Evolutionary conservation across 2,329 filamentous ascomycete genomes (phyloP).

Genomic region (Ascosphaera pollenicola): DNA sequence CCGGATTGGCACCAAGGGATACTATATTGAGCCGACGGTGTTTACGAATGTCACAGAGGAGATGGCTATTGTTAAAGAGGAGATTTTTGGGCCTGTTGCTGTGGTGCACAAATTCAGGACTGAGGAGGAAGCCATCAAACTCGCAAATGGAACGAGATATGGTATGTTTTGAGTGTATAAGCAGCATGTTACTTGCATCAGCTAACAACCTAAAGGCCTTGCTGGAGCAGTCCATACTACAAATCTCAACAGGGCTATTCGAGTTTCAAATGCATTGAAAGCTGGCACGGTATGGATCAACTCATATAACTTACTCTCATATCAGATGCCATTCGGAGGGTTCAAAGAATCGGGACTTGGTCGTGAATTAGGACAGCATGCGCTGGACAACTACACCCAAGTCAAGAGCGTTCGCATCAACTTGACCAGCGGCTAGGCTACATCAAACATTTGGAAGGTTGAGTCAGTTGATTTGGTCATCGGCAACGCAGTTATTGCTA

Average conservation of each 20-base stretch:
- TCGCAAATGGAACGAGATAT: constrained; percentile 67
- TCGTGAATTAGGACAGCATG: constrained; percentile 25
- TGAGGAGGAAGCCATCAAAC: constrained; percentile 65
- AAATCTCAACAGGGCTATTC: constrained; percentile 55
- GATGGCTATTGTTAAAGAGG: constrained; percentile 68
- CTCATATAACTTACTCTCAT: constrained; percentile 51
- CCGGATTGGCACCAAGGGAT: constrained; percentile 7
- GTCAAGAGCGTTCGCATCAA: constrained; percentile 25
- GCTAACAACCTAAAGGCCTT: constrained; percentile 23
- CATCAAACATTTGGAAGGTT: no score
- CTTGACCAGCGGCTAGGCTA: no score
- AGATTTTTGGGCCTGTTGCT: constrained; percentile 90
- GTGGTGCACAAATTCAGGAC: constrained; percentile 74
- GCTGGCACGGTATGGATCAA: constrained; percentile 47
- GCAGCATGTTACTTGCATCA: no score
- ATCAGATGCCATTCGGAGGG: constrained; percentile 27
- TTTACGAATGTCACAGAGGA: constrained; percentile 66
- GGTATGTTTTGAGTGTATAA: no score
- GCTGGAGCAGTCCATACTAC: constrained; percentile 55
- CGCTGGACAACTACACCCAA: constrained; percentile 27
- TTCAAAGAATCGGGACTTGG: constrained; percentile 23
- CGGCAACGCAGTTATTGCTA: no score
- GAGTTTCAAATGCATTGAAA: constrained; percentile 46
- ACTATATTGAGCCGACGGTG: constrained; percentile 73
- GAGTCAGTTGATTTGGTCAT: no score